phyloP scores from a whole-genome alignment of 768 basidiomycete genomes.

The Pulveroboletus ravenelii region DNA sequence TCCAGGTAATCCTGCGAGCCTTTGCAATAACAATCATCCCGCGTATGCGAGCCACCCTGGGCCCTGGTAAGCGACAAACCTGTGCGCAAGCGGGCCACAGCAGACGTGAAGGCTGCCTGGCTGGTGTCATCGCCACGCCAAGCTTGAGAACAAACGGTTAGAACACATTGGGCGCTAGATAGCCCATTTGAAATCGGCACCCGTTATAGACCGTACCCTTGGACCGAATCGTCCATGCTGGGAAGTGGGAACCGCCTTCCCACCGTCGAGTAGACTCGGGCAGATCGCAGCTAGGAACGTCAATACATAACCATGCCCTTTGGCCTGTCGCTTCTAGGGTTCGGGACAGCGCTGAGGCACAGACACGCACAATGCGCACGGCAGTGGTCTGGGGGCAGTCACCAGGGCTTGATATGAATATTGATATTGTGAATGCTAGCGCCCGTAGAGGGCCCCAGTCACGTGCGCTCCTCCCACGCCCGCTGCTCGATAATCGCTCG shows the following conservation, averaged over 20 bases:
- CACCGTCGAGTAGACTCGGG: no score
- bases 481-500: not conserved
- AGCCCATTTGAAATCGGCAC: not conserved
- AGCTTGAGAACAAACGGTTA: not conserved
- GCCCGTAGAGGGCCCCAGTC: slow-evolving; percentile 1
- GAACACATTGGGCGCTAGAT: not conserved
- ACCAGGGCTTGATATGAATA: no score
- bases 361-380: slow-evolving; percentile 25
- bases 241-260: not conserved
- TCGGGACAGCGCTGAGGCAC: not conserved
- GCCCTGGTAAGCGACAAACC: slow-evolving; percentile 19
- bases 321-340: slow-evolving; percentile 9
- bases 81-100: not conserved
- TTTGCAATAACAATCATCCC: slow-evolving; percentile 6
- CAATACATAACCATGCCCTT: no score
- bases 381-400: slow-evolving; percentile 5
- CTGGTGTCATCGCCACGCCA: not conserved
- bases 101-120: no score
- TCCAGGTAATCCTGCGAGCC: slow-evolving; percentile 7
- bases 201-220: not conserved
- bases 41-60: slow-evolving; percentile 8
- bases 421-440: no score
- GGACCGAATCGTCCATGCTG: not conserved
- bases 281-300: no score
- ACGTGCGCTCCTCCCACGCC: slow-evolving; percentile 15